Evolutionary conservation across 2,329 filamentous ascomycete species (phyloP).

Genomic region (Verticillium nubilum): DNA sequence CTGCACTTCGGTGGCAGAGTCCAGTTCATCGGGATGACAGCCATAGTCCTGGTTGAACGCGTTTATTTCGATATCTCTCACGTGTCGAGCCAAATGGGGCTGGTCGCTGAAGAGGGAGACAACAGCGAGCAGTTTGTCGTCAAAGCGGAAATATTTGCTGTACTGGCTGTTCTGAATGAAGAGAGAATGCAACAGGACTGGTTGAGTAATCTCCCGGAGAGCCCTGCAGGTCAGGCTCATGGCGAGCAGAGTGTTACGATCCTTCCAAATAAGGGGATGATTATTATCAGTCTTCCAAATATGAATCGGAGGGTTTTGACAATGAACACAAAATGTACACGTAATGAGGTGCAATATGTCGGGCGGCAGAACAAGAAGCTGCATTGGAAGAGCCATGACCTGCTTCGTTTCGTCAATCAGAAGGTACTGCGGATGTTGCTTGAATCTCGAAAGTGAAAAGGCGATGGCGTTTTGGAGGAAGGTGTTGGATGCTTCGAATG

Average conservation of each 20-base stretch:
- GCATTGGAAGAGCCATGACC: too few species aligned
- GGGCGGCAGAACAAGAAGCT: too few species aligned
- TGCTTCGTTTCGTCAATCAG: too few species aligned
- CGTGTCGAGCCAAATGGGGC: not conserved
- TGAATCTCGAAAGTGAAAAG: too few species aligned
- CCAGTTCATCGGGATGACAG: not conserved
- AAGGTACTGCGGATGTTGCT: too few species aligned
- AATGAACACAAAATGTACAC: too few species aligned
- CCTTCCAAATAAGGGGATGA: not conserved
- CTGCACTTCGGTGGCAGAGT: not conserved
- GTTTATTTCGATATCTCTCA: not conserved
- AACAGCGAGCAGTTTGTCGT: not conserved
- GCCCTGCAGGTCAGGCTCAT: not conserved
- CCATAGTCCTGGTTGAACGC: not conserved
- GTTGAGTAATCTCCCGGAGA: not conserved
- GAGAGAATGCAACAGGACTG: not conserved
- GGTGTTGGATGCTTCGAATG: too few species aligned
- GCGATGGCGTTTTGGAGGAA: too few species aligned
- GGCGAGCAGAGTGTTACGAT: not conserved
- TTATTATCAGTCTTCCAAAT: not conserved
- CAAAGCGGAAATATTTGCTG: not conserved
- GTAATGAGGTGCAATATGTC: too few species aligned
- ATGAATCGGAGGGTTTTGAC: too few species aligned
- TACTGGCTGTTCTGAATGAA: not conserved
- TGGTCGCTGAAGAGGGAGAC: not conserved